Percentiles rank a stretch among this genome's conserved stretches.
Evolutionary conservation across 441 rosid species (phyloP).

Genomic region (Populus trichocarpa): DNA sequence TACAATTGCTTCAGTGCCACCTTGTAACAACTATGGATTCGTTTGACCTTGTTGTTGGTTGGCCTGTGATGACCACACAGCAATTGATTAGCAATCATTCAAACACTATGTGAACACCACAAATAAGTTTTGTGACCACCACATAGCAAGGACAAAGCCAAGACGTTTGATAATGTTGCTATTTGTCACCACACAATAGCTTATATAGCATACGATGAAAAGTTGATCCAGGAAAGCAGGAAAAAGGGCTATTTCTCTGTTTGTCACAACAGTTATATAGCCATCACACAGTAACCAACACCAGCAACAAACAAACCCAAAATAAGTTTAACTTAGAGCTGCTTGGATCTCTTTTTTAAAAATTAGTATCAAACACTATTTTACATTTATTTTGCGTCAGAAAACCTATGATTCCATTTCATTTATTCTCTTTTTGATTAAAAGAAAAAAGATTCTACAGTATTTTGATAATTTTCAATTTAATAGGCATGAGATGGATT

Average conservation of each 20-base stretch:
- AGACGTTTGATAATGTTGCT: not conserved
- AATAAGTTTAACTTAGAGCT: not conserved
- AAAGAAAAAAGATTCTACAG: not conserved
- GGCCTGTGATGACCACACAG: not conserved
- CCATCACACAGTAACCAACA: not conserved
- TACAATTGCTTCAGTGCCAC: not conserved
- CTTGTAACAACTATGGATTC: not conserved
- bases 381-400: not conserved
- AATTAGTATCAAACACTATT: not conserved
- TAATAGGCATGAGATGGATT: not conserved
- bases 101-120: not conserved
- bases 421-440: not conserved
- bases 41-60: not conserved
- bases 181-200: not conserved
- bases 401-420: not conserved
- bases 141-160: not conserved
- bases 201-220: not conserved
- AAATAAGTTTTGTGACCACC: not conserved
- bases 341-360: not conserved
- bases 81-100: not conserved
- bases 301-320: not conserved
- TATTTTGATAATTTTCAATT: not conserved
- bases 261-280: not conserved
- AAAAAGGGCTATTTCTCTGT: not conserved
- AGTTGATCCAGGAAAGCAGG: not conserved